Conservation (phyloP, 805 yeast genomes). For the Spathaspora gorwiae region DNA sequence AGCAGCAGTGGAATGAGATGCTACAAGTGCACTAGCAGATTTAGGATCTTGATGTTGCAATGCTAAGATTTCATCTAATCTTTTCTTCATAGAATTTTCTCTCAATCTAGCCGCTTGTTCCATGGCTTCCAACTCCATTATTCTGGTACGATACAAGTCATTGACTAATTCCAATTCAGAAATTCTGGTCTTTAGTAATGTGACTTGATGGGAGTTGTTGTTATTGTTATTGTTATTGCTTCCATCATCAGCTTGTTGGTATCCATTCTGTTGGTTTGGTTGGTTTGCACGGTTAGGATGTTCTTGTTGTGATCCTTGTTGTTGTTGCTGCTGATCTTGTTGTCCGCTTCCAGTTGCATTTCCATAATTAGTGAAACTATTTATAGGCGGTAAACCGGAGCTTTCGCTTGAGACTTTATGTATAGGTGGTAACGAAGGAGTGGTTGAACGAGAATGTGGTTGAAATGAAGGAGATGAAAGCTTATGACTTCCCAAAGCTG, state of each 20-base stretch:
- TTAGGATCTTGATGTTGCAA: conserved; percentile 5
- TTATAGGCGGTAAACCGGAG: conserved; percentile 1
- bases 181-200: conserved; percentile 64
- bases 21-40: neutral
- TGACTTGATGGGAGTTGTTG: conserved; percentile 24
- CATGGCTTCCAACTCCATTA: conserved; percentile 74
- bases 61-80: conserved; percentile 39
- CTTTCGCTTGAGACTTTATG: conserved; percentile 3
- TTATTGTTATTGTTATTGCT: conserved; percentile 9
- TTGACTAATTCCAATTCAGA: conserved; percentile 87
- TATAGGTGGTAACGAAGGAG: conserved; percentile 10
- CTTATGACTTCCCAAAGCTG: conserved; percentile 23
- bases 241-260: conserved; percentile 5
- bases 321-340: conserved; percentile 5
- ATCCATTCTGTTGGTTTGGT: conserved; percentile 5
- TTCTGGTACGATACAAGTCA: conserved; percentile 79
- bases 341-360: neutral
- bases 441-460: conserved; percentile 27
- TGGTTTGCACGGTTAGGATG: conserved; percentile 3
- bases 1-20: neutral
- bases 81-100: conserved; percentile 43
- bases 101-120: conserved; percentile 52
- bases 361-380: neutral
- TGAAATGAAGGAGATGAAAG: conserved; percentile 44
- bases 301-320: conserved; percentile 7